Percentiles rank a stretch among this genome's conserved stretches.
phyloP scores from a whole-genome alignment of 495 filamentous ascomycete genomes.

The Penicillium daleae region DNA sequence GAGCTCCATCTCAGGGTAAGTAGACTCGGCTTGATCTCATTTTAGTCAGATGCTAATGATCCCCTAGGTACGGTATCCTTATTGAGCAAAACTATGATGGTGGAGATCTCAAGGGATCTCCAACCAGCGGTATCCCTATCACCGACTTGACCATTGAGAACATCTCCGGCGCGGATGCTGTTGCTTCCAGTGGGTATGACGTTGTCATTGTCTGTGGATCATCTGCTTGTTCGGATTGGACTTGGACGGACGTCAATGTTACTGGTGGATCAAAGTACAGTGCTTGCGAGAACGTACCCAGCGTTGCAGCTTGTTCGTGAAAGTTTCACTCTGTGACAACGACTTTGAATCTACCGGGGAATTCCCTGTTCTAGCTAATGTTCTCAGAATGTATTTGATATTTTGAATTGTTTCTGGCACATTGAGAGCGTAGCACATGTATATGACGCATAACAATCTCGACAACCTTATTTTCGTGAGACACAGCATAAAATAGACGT shows the following conservation, averaged over 20 bases:
- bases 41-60: neutral
- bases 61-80: constrained; percentile 56
- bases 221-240: constrained; percentile 46
- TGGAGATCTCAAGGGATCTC: constrained; percentile 54
- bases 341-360: no score
- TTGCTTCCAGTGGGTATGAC: constrained; percentile 42
- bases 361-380: no score
- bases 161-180: constrained; percentile 48
- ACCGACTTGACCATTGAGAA: constrained; percentile 52
- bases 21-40: neutral
- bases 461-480: constrained; percentile 11
- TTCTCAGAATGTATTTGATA: no score
- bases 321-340: no score
- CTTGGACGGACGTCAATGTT: constrained; percentile 48
- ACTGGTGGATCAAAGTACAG: constrained; percentile 52
- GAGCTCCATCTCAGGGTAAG: constrained; percentile 26
- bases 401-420: no score
- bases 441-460: no score
- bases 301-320: constrained; percentile 38
- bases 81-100: constrained; percentile 68
- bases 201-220: constrained; percentile 58
- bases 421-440: no score
- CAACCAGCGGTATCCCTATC: constrained; percentile 62
- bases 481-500: constrained; percentile 26
- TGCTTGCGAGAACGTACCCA: constrained; percentile 47